Evolutionary conservation across 2,329 filamentous ascomycete genomes (phyloP).

Genomic region (Aspergillus arachidicola): DNA sequence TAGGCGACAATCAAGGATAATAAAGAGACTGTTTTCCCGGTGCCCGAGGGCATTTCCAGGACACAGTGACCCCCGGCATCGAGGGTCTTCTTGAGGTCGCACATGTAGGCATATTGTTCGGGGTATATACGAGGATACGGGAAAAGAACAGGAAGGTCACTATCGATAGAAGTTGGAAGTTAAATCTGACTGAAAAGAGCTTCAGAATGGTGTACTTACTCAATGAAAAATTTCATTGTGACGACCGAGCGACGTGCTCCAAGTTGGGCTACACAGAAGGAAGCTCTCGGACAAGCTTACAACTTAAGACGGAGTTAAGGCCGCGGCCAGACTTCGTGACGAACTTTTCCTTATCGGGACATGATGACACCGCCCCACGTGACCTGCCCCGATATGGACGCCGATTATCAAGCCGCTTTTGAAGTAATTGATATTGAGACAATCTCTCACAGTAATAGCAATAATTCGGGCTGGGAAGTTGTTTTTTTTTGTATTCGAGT

Average conservation of each 20-base stretch:
- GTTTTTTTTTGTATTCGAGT: constrained; percentile 2
- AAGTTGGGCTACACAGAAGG: constrained; percentile 17
- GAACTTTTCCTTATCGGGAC: constrained; percentile 36
- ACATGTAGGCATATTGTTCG: constrained; percentile 79
- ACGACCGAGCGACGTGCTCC: constrained; percentile 23
- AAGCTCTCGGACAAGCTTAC: constrained; percentile 13
- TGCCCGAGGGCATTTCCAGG: constrained; percentile 97
- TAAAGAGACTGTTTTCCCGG: constrained; percentile 94
- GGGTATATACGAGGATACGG: constrained; percentile 76
- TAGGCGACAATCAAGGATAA: constrained; percentile 96
- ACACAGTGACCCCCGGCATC: constrained; percentile 95
- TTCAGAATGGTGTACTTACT: constrained; percentile 52
- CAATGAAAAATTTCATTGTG: constrained; percentile 79
- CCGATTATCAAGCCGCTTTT: constrained; percentile 22
- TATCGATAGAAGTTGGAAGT: constrained; percentile 29
- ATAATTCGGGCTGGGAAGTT: background rate
- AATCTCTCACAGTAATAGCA: constrained; percentile 1
- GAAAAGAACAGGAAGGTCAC: constrained; percentile 70
- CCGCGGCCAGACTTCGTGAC: constrained; percentile 21
- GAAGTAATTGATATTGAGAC: background rate
- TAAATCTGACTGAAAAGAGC: constrained; percentile 9
- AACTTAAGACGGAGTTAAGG: constrained; percentile 7
- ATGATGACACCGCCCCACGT: constrained; percentile 23
- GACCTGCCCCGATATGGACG: constrained; percentile 28
- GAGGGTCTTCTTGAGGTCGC: constrained; percentile 82